phyloP scores from a whole-genome alignment of 257 asterid species.

The Ophiorrhiza pumila region DNA sequence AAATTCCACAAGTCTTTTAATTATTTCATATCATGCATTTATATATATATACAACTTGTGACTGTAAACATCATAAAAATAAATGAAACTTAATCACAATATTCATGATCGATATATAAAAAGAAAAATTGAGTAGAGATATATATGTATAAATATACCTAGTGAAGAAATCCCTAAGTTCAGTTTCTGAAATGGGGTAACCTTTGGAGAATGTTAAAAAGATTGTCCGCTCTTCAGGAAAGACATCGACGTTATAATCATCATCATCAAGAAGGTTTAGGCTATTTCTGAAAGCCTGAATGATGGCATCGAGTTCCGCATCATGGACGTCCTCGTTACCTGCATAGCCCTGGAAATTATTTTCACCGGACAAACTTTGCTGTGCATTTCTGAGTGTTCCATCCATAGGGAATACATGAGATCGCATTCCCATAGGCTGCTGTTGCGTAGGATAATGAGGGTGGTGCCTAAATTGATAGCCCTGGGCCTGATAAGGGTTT shows the following conservation, averaged over 20 bases:
- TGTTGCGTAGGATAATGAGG: neutral
- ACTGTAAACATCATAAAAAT: no score
- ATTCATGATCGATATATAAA: neutral
- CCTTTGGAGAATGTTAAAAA: conserved; percentile 80
- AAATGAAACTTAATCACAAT: neutral
- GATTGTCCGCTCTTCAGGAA: conserved; percentile 61
- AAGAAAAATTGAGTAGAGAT: neutral
- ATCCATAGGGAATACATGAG: neutral
- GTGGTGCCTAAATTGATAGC: neutral
- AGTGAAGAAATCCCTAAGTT: conserved; percentile 58
- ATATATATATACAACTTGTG: neutral
- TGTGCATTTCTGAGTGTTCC: neutral
- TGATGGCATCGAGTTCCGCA: conserved; percentile 8
- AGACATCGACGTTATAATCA: conserved; percentile 22
- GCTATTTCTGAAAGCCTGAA: conserved; percentile 19
- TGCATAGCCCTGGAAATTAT: neutral
- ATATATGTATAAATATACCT: conserved; percentile 26
- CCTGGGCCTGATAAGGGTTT: neutral
- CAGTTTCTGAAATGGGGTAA: conserved; percentile 49
- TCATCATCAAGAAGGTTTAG: neutral
- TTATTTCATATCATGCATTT: no score
- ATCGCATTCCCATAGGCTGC: neutral
- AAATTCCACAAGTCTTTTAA: no score
- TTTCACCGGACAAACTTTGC: neutral
- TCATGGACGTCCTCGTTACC: neutral